Base-by-base conservation (phyloP, 1,284 basidiomycete species). In the Ceratobasidium sp. region DNA sequence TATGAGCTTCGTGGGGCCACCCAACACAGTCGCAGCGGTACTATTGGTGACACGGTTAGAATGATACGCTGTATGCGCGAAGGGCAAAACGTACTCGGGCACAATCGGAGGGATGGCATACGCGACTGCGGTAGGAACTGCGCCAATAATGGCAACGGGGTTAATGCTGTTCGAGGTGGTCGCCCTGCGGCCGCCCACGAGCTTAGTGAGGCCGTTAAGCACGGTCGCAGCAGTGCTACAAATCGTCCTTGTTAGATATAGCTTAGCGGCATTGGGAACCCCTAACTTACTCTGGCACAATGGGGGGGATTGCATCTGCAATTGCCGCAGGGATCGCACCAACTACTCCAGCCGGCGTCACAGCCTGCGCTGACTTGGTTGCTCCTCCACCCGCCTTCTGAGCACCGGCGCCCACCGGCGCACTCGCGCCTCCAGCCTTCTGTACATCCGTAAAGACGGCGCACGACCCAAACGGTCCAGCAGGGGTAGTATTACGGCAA, bases 391-490 rank as follows among this genome's bases (percentile, higher is more conserved):
- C 24, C 22, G 39, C 27, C 39, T 62, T 62, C 39, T 62, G 59
- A 16, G 22, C 0, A 8, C 5, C 13, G 19, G 46, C 24, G 7
- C 24, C 27, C 6, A 37, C 27, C 16, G 24, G 27, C 7, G 37
- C 8, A 22, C 7, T 22, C 4, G 27, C 49, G 13, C 41, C 22
- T 13, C 54, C 54, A 8, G 14, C 34, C 2, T 13, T 13, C 53
- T 69, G 39, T 13, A 7, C 19, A 24, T 71, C 62, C 11, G 72
- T 74, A 34, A 74, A 31, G 16, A 39, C 51, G 0, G 51, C 72
- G 49, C 72, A 74, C 13, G 72, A 74, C 13, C 72, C 72, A 31
- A 74, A 74, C 24, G 72, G 72, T 29, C 72, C 72, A 48, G 72
- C 72, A 24, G 72, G 72, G 13, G 72, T 74, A 8, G 72, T 61